Base-by-base conservation (phyloP, 176 grass and related monocot genomes). In the Ananas comosus region DNA sequence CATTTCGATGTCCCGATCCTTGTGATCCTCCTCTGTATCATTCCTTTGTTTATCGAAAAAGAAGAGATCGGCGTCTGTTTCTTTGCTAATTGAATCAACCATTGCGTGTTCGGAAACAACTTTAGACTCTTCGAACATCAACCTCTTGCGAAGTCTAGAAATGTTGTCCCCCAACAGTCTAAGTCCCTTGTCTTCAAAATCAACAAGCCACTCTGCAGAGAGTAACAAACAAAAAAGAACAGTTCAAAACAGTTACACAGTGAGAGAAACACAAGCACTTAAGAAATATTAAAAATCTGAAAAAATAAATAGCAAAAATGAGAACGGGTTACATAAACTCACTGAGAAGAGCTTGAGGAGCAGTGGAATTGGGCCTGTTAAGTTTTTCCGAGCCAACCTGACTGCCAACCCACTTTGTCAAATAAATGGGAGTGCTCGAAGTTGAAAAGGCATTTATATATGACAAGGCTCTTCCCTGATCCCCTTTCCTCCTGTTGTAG, bases 291-390 rank as follows among this genome's bases (percentile, higher is more conserved):
- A 61, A 61, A 61, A 2, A 61, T 18, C 56, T 22, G 21, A 11
- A 64, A 23, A 17, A 29, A 27, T 23, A 22, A 49, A 50, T 10
- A 64, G 11, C 17, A 24, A 74, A 8, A 16, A 64, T 9, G 25
- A 27, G 58, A 25, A 13, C 9, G 51, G 63, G 13, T 66, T 76
- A 68, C 52, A 28, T 71, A 63, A 67, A 86, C 94, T 79, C 82
- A 99, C 94, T 86, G 27, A 99, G 82, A 84, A 93, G 79, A 82
- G 82, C 80, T 81, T 91, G 90, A 74, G 94, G 94, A 18, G 90
- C 88, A 49, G 77, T 51, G 17, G 87, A 70, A 78, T 70, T 73
- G 52, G 94, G 94, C 84, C 80, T 90, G 70, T 84, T 74, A 51
- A 86, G 64, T 67, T 80, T 84, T 48, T 79, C 56, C 11, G 63